Conservation (phyloP, 177 flowering plant species). For the Vitis hybrid region DNA sequence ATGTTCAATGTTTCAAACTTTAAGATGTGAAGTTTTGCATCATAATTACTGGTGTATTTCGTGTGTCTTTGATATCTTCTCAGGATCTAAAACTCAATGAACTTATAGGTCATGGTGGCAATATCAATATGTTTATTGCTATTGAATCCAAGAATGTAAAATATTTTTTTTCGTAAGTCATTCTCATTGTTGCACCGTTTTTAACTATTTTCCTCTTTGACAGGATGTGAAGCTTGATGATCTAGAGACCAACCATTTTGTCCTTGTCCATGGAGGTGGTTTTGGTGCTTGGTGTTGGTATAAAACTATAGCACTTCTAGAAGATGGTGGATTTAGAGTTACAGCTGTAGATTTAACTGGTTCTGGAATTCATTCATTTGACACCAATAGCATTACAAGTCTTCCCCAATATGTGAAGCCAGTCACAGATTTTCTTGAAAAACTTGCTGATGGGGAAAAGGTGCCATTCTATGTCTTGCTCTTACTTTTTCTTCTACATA, state of each 20-base stretch:
- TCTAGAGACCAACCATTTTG: constrained; percentile 71
- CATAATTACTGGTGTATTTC: not conserved
- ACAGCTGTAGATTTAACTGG: constrained; percentile 89
- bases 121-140: no score
- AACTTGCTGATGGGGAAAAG: constrained; percentile 68
- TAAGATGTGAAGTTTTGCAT: not conserved
- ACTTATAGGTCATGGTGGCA: no score
- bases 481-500: not conserved
- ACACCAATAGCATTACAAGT: constrained; percentile 72
- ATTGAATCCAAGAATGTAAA: no score
- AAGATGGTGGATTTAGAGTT: constrained; percentile 79
- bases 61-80: not conserved
- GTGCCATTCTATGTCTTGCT: constrained; percentile 26
- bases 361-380: constrained; percentile 80
- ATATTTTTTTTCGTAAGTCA: not conserved
- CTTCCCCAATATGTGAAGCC: constrained; percentile 88
- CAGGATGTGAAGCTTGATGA: constrained; percentile 70
- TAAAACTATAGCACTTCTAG: constrained; percentile 87
- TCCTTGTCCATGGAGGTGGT: constrained; percentile 98
- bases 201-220: constrained; percentile 1
- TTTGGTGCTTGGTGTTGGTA: constrained; percentile 99
- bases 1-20: not conserved
- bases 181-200: not conserved
- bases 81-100: not conserved
- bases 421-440: constrained; percentile 64